Evolutionary conservation across 306 rosid species (phyloP), one percentile per base, ranked within the genome.

Genomic region (Calophaca sinica): DNA sequence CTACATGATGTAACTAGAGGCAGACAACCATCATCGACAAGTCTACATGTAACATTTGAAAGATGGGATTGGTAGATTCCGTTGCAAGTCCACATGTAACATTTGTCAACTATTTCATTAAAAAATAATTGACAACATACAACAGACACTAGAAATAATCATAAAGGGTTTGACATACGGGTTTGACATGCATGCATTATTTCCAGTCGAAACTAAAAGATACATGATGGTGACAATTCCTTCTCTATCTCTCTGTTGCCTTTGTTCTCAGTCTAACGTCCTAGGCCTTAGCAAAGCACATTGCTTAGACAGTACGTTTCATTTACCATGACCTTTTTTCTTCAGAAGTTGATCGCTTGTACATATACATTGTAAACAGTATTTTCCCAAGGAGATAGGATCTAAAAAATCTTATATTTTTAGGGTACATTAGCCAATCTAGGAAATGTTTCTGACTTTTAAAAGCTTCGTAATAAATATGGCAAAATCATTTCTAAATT

Each of bases 71-170:
- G 33, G 9, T 48, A 62, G 33, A 35, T 11, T 36, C n/a, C 48
- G 61, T 15, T 49, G 50, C 61, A 61, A 61, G 50, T 73, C 28
- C 70, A 48, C 70, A 11, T 9, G 49, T 61, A 46, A 62, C 14
- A 50, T 62, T 62, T 48, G n/a, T 41, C 62, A 36, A 74, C 63
- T 12, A 74, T 62, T 62, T 62, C 68, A 13, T 62, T 14, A 38
- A 50, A 60, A 32, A 46, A 38, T 57, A 46, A 46, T 45, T 14
- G 11, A 13, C 45, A 59, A 45, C 66, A 60, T 41, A 7, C 48
- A 61, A 36, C 26, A 36, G 3, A 61, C 28, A 61, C 28, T 35
- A 61, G 28, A 73, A 48, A 73, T 13, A 60, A 73, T 10, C 39
- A 48, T 46, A 73, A 36, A 6, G 61, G 20, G 15, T 58, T 73